Percentiles rank a stretch among this genome's conserved stretches.
Evolutionary conservation across 1,284 basidiomycete genomes (phyloP).

Genomic region (Cutaneotrichosporon curvatum): DNA sequence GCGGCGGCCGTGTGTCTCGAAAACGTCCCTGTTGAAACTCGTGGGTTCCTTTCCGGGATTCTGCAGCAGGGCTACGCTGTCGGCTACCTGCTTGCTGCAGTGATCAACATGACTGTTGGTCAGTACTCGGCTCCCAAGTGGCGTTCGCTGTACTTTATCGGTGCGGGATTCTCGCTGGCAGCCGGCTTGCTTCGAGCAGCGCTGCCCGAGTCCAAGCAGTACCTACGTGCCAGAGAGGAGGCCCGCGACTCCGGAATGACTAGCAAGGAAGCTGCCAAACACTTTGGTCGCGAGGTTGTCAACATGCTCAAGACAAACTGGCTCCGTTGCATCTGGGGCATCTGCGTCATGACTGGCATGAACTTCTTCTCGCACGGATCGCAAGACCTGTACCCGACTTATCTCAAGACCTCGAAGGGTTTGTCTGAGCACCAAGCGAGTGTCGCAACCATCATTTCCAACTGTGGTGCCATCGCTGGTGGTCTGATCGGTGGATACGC

Average conservation of each 20-base stretch:
- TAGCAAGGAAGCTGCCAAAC: conserved; percentile 53
- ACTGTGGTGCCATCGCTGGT: conserved; percentile 62
- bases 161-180: conserved; percentile 63
- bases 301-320: conserved; percentile 74
- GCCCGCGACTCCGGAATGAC: conserved; percentile 36
- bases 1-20: conserved; percentile 52
- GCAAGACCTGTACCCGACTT: conserved; percentile 60
- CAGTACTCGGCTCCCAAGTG: conserved; percentile 43
- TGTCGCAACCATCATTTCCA: conserved; percentile 78
- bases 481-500: conserved; percentile 68
- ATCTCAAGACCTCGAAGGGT: conserved; percentile 52
- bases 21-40: conserved; percentile 75
- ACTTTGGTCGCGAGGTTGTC: conserved; percentile 64
- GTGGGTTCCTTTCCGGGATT: conserved; percentile 79
- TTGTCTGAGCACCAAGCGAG: conserved; percentile 56
- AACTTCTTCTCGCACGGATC: conserved; percentile 89
- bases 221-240: conserved; percentile 49
- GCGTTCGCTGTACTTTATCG: conserved; percentile 51
- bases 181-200: conserved; percentile 64
- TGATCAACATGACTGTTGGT: conserved; percentile 61
- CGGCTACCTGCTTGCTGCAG: conserved; percentile 52
- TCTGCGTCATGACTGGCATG: conserved; percentile 55
- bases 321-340: conserved; percentile 75
- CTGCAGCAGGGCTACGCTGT: conserved; percentile 72
- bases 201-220: conserved; percentile 76